phyloP scores from a whole-genome alignment of 345 rosid genomes.

The Populus simonii region DNA sequence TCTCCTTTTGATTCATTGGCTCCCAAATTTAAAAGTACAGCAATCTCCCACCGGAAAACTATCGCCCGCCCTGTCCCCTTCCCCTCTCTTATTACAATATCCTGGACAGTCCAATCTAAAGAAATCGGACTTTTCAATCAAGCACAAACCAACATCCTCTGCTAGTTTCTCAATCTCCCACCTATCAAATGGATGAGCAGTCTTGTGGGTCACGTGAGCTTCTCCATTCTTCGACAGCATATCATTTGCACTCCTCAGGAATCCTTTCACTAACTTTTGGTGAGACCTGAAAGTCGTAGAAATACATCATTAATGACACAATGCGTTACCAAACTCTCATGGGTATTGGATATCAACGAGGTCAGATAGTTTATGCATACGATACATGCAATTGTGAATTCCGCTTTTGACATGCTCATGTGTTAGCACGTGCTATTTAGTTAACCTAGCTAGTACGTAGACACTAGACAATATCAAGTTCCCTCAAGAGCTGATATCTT shows the following conservation, averaged over 20 bases:
- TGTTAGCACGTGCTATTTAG: too few relatives aligned
- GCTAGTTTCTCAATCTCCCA: constrained; percentile 44
- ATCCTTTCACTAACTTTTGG: constrained; percentile 37
- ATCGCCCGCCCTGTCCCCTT: constrained; percentile 10
- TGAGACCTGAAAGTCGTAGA: constrained; percentile 26
- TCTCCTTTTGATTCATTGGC: too few relatives aligned
- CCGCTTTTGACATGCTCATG: too few relatives aligned
- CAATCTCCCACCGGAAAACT: constrained; percentile 41
- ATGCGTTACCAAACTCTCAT: neutral
- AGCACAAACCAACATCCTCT: constrained; percentile 27
- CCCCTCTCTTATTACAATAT: constrained; percentile 49
- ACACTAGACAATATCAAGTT: too few relatives aligned
- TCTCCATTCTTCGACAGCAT: constrained; percentile 44
- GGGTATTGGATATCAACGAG: too few relatives aligned
- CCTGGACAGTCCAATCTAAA: constrained; percentile 35
- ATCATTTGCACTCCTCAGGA: constrained; percentile 39
- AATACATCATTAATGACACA: too few relatives aligned
- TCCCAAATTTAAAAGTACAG: constrained; percentile 38
- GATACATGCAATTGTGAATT: too few relatives aligned
- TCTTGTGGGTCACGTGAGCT: constrained; percentile 54
- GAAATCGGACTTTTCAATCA: constrained; percentile 23
- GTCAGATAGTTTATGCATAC: too few relatives aligned
- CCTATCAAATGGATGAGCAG: constrained; percentile 34
- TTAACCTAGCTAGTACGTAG: too few relatives aligned
- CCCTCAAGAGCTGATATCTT: too few relatives aligned